Percentiles rank a stretch among this genome's conserved stretches.
phyloP scores from a whole-genome alignment of 192 early-diverging fungal species.

The Thamnidium elegans region DNA sequence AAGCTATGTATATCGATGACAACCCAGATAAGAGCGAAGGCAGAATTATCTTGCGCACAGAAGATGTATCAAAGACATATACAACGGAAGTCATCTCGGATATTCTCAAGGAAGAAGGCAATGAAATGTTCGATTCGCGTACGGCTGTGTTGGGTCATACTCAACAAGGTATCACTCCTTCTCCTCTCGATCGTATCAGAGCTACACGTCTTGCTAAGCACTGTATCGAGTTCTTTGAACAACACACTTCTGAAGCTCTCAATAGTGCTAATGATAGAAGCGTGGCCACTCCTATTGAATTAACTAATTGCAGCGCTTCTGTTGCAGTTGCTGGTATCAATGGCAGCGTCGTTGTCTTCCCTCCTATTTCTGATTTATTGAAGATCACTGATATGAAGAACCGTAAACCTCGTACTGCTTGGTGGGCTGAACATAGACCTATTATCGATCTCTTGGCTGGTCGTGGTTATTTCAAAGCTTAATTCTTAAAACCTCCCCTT shows the following conservation, averaged over 20 bases:
- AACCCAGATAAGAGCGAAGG: slow-evolving; percentile 72
- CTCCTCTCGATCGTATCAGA: slow-evolving; percentile 94
- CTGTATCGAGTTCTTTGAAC: slow-evolving; percentile 81
- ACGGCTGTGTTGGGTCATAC: slow-evolving; percentile 92
- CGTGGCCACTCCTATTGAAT: slow-evolving; percentile 55
- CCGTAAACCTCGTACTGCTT: slow-evolving; percentile 63
- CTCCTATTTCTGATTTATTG: slow-evolving; percentile 65
- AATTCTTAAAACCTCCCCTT: neutral
- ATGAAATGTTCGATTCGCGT: slow-evolving; percentile 85
- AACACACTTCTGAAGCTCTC: slow-evolving; percentile 53
- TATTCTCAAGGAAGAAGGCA: slow-evolving; percentile 86
- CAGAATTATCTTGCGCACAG: slow-evolving; percentile 79
- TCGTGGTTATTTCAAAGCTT: slow-evolving; percentile 11
- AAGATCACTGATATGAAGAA: slow-evolving; percentile 77
- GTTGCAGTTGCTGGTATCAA: slow-evolving; percentile 79
- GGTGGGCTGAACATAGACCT: slow-evolving; percentile 56
- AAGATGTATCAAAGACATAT: slow-evolving; percentile 76
- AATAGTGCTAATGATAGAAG: slow-evolving; percentile 40
- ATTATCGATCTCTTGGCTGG: slow-evolving; percentile 31
- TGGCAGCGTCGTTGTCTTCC: slow-evolving; percentile 72
- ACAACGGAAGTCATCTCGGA: slow-evolving; percentile 83
- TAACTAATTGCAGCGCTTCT: slow-evolving; percentile 55
- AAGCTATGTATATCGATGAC: slow-evolving; percentile 75
- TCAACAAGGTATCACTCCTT: slow-evolving; percentile 92
- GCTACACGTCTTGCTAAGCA: slow-evolving; percentile 83